phyloP scores from a whole-genome alignment of 2,329 filamentous ascomycete genomes.

The Periconia macrospinosa region DNA sequence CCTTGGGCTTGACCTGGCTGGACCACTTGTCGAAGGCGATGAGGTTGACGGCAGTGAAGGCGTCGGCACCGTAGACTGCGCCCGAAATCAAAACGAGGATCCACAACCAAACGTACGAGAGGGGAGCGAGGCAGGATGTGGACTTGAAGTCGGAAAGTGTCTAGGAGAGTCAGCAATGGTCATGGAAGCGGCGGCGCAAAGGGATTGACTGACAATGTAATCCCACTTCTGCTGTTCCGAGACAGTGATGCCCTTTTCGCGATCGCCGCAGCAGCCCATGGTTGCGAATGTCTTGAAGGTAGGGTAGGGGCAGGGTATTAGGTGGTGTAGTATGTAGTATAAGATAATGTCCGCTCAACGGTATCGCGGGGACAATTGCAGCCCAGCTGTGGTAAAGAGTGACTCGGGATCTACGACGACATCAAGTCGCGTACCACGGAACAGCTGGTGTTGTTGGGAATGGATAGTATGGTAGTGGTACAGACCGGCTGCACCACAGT shows the following conservation, averaged over 20 bases:
- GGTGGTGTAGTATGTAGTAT: conserved; percentile 28
- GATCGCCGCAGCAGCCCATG: conserved; percentile 44
- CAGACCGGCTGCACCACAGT: conserved; percentile 44
- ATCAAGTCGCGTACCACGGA: conserved; percentile 20
- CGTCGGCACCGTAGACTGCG: conserved; percentile 86
- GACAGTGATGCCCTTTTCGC: conserved; percentile 42
- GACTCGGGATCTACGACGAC: conserved; percentile 27
- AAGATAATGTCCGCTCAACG: conserved; percentile 36
- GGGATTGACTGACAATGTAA: conserved; percentile 73
- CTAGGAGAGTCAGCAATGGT: conserved; percentile 31
- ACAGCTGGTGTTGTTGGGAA: conserved; percentile 9
- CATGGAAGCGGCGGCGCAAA: neutral
- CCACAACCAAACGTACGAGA: conserved; percentile 86
- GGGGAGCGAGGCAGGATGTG: conserved; percentile 71
- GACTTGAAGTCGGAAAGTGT: conserved; percentile 77
- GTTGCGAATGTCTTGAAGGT: conserved; percentile 9
- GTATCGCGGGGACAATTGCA: conserved; percentile 25
- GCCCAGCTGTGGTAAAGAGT: conserved; percentile 43
- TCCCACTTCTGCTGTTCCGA: conserved; percentile 71
- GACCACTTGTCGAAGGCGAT: conserved; percentile 89
- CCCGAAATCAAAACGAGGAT: conserved; percentile 76
- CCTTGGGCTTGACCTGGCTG: conserved; percentile 75
- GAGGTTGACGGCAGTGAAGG: conserved; percentile 89
- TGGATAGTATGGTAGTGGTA: conserved; percentile 33
- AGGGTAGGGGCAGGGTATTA: neutral